Evolutionary conservation across 164 flowering plant species (phyloP).

Genomic region (Magnolia changhungtana): DNA sequence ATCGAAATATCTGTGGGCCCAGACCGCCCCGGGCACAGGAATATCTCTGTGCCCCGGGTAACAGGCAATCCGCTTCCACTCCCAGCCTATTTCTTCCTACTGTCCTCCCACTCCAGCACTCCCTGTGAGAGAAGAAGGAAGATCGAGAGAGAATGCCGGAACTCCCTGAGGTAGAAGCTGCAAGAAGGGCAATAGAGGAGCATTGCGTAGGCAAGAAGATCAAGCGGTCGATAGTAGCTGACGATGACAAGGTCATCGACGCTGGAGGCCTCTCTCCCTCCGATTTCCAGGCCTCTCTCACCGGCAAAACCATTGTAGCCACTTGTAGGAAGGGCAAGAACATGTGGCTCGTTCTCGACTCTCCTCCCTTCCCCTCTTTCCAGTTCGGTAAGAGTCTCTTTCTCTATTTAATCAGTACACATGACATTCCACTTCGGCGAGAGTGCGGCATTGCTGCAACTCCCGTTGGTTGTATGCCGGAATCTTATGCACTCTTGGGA

Average conservation of each 20-base stretch:
- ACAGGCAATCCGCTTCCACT: no score
- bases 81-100: no score
- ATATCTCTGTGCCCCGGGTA: no score
- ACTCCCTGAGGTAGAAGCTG: slow-evolving; percentile 97
- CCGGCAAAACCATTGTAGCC: slow-evolving; percentile 72
- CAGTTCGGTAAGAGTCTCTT: slow-evolving; percentile 62
- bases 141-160: slow-evolving; percentile 61
- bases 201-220: slow-evolving; percentile 75
- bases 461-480: no score
- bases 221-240: slow-evolving; percentile 49
- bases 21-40: no score
- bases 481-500: no score
- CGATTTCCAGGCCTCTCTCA: slow-evolving; percentile 64
- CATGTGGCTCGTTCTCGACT: slow-evolving; percentile 85
- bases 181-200: slow-evolving; percentile 73
- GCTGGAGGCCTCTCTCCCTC: slow-evolving; percentile 48
- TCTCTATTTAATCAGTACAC: neutral
- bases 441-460: no score
- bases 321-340: slow-evolving; percentile 92
- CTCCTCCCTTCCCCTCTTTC: slow-evolving; percentile 93
- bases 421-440: no score
- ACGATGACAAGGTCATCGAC: slow-evolving; percentile 83
- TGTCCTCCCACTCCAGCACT: no score
- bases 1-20: no score
- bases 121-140: no score